A percentile compares a stretch with the other conserved stretches of the same genome.
Conservation (phyloP, 192 early-diverging fungal species). For the Umbelopsis ramanniana region DNA sequence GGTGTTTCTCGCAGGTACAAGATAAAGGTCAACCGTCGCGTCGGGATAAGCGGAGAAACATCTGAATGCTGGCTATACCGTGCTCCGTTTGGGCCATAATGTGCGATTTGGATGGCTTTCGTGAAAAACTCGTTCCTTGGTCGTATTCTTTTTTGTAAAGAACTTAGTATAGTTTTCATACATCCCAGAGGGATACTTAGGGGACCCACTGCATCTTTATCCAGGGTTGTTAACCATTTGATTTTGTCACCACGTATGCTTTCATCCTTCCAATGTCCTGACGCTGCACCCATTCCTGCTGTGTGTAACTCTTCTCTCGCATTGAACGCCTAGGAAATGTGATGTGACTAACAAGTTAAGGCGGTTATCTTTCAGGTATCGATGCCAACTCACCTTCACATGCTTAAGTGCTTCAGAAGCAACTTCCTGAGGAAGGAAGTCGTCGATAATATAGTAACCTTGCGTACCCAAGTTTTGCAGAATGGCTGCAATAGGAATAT, state of each 20-base stretch:
- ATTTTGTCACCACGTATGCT: background rate
- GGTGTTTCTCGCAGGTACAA: background rate
- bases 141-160: background rate
- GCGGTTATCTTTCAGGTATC: background rate
- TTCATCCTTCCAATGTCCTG: background rate
- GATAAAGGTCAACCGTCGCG: background rate
- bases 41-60: background rate
- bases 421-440: background rate
- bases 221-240: background rate
- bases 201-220: background rate
- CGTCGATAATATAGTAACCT: background rate
- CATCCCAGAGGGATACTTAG: background rate
- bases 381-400: background rate
- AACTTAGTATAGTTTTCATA: background rate
- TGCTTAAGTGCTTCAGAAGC: background rate
- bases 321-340: background rate
- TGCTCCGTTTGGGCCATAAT: background rate
- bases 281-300: background rate
- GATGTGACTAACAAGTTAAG: background rate
- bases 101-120: slow-evolving; percentile 2
- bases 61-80: background rate
- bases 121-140: background rate
- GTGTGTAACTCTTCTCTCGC: background rate
- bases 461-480: background rate
- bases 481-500: background rate